A percentile compares a stretch with the other conserved stretches of the same genome.
These are phyloP conservation scores for Rhododendron griersonianum DNA, from an alignment of 148 eudicot species.

Conservation along the genomic window DNA sequence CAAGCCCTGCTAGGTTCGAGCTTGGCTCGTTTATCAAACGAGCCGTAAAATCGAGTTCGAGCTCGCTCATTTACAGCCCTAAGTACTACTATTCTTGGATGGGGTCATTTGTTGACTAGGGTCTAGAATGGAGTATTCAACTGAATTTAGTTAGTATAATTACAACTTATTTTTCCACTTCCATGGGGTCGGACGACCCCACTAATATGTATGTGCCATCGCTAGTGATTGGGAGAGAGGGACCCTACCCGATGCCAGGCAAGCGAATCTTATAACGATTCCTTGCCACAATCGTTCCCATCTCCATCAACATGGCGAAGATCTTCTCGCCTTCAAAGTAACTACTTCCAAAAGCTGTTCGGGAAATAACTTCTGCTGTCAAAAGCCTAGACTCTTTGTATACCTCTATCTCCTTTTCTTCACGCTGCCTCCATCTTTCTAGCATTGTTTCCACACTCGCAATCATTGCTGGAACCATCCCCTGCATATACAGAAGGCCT, in stretches of 20 bases:
- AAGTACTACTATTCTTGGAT: too few relatives aligned
- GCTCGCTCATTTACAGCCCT: too few relatives aligned
- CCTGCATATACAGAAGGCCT: neutral
- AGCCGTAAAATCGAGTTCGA: too few relatives aligned
- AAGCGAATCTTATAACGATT: neutral
- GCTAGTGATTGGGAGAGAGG: neutral
- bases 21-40: too few relatives aligned
- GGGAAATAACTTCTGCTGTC: constrained; percentile 18
- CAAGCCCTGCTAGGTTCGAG: too few relatives aligned
- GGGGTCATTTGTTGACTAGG: too few relatives aligned
- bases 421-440: constrained; percentile 14
- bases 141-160: too few relatives aligned
- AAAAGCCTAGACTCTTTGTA: constrained; percentile 8
- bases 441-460: constrained; percentile 16
- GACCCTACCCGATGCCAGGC: constrained; percentile 11
- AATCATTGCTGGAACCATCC: constrained; percentile 12
- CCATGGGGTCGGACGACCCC: too few relatives aligned
- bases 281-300: neutral
- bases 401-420: constrained; percentile 15
- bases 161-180: too few relatives aligned
- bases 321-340: constrained; percentile 11
- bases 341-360: constrained; percentile 26
- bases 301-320: constrained; percentile 9
- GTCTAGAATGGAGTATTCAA: too few relatives aligned
- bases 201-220: too few relatives aligned